Percentiles rank a stretch among this genome's conserved stretches.
Evolutionary conservation across 257 asterid species (phyloP).

Genomic region (Solanum chiquidenum): DNA sequence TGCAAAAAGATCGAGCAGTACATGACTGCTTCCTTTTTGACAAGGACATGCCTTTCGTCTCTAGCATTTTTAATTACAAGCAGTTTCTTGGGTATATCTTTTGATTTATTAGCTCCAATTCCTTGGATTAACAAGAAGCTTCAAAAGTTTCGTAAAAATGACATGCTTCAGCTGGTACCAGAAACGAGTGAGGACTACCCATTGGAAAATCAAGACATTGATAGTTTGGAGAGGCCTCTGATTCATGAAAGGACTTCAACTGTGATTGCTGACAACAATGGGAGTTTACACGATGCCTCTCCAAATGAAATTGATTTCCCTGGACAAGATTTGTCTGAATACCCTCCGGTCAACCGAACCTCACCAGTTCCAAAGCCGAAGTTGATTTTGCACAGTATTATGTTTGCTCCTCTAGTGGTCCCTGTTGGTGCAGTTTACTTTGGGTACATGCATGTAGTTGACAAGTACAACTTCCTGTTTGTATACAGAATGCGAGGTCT

Average conservation of each 20-base stretch:
- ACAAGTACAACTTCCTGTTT: slow-evolving; percentile 87
- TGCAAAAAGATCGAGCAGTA: slow-evolving; percentile 84
- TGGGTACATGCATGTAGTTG: slow-evolving; percentile 89
- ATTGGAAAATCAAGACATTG: slow-evolving; percentile 47
- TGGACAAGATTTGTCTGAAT: slow-evolving; percentile 68
- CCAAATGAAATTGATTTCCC: slow-evolving; percentile 35
- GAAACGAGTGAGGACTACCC: slow-evolving; percentile 71
- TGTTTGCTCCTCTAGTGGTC: too few relatives aligned
- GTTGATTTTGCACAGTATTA: neutral
- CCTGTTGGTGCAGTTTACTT: slow-evolving; percentile 24
- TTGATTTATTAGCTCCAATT: slow-evolving; percentile 80
- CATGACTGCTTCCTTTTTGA: slow-evolving; percentile 67
- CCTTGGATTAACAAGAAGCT: slow-evolving; percentile 99
- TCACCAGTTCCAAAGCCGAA: slow-evolving; percentile 92
- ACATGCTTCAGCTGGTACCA: slow-evolving; percentile 94
- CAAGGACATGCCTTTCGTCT: slow-evolving; percentile 82
- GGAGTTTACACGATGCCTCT: slow-evolving; percentile 29
- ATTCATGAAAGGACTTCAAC: slow-evolving; percentile 44
- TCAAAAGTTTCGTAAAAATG: slow-evolving; percentile 69
- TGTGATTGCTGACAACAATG: slow-evolving; percentile 31
- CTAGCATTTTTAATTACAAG: slow-evolving; percentile 89
- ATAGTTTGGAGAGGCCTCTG: slow-evolving; percentile 59
- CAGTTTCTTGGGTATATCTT: slow-evolving; percentile 93
- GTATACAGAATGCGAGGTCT: slow-evolving; percentile 89
- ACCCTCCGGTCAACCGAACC: slow-evolving; percentile 85